Evolutionary conservation across 345 rosid genomes (phyloP), one percentile per base, ranked within the genome.

Genomic region (Eutrema yunnanense): DNA sequence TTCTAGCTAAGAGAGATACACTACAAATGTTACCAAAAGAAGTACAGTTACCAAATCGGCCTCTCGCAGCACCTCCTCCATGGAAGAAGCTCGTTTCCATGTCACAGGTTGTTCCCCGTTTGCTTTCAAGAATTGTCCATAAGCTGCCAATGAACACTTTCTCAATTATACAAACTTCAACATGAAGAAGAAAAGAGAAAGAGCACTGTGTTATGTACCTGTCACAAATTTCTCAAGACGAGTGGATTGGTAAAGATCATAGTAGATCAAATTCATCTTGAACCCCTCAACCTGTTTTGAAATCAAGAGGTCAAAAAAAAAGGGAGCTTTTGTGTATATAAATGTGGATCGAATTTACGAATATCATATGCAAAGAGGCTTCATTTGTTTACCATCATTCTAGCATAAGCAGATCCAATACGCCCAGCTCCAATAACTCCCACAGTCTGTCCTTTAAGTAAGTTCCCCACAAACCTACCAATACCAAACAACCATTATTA

Each of bases 361-460:
- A 65, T 37, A 29, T 12, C 40, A 48, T 22, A 8, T 41, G 44
- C 8, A 63, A 49, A 69, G 14, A 54, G 6, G 22, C 46, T 9
- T 65, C 34, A 32, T 32, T 4, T 32, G 34, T 32, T 32, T 82
- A 92, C 99, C 99, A 95, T 95, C 96, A 92, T 95, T 81, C 96
- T 86, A 43, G 97, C 97, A 72, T 95, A 95, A 16, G 99, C 96
- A 58, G 97, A 94, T 50, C 97, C 98, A n/a, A 94, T 94, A 63
- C 96, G 96, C 66, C 98, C 97, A 63, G 97, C 97, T 62, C 99
- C 99, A 75, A 95, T 92, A 57, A 95, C 99, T 70, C 97, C 99
- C 67, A 95, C 92, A 54, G 99, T 92, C 67, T 92, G 99, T 58
- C 99, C 99, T 83, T 92, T 92, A 65, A 95, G 97, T 76, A 95